Evolutionary conservation across 208 protist genomes (phyloP).

Genomic region (Acanthamoeba lenticulata): DNA sequence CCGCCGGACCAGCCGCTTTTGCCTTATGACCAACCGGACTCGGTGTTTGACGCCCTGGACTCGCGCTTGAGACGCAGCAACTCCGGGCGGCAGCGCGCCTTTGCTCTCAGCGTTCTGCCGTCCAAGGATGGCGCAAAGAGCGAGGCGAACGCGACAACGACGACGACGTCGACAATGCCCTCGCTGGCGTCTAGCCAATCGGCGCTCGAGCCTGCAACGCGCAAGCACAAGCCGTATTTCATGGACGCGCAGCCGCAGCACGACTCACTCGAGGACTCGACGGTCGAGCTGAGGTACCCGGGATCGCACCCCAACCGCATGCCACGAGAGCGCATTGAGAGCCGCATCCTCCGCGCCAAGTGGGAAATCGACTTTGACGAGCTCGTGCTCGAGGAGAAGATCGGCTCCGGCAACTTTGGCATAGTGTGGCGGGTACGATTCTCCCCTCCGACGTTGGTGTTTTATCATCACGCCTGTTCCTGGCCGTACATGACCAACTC

Average conservation of each 20-base stretch:
- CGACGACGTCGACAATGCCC: neutral
- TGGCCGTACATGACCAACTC: too few species aligned
- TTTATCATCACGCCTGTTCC: too few species aligned
- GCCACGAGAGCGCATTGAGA: constrained; percentile 21
- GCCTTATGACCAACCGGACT: neutral
- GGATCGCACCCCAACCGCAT: neutral
- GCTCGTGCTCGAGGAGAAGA: constrained; percentile 58
- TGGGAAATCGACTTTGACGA: constrained; percentile 65
- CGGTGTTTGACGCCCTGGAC: neutral
- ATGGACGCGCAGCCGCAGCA: neutral
- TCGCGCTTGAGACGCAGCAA: neutral
- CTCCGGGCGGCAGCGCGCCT: neutral
- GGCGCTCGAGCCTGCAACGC: neutral
- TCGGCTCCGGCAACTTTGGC: constrained; percentile 62
- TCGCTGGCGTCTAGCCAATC: neutral
- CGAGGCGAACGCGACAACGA: neutral
- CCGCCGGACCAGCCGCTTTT: neutral
- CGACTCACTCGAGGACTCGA: neutral
- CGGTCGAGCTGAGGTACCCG: neutral
- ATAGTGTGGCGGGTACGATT: constrained; percentile 31
- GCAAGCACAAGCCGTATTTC: too few species aligned
- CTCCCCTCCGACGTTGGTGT: neutral
- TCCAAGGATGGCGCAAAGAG: neutral
- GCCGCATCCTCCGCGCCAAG: constrained; percentile 41
- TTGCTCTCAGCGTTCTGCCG: constrained; percentile 24